These are phyloP conservation scores for Boletus huronensis DNA, from an alignment of 768 basidiomycete genomes.

Conservation along the genomic window DNA sequence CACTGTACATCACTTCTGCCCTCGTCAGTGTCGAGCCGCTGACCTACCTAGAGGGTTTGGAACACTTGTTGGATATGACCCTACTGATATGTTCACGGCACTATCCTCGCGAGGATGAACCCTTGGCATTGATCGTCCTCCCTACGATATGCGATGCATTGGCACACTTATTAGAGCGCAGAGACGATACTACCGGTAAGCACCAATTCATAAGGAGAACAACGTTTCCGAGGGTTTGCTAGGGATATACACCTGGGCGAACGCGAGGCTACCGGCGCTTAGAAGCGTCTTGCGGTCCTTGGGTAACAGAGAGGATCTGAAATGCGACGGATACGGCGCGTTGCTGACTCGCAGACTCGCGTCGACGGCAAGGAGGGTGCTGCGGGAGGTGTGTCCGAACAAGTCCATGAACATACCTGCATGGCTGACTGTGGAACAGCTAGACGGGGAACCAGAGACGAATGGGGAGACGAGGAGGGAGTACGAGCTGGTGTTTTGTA, in stretches of 20 bases:
- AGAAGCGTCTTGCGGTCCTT: slow-evolving; percentile 37
- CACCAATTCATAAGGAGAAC: neutral
- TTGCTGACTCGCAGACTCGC: slow-evolving; percentile 34
- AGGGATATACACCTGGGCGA: slow-evolving; percentile 10
- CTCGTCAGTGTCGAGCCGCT: slow-evolving; percentile 33
- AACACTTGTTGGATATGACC: slow-evolving; percentile 48
- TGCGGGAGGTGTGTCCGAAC: slow-evolving; percentile 26
- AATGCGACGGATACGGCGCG: slow-evolving; percentile 22
- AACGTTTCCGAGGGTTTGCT: neutral
- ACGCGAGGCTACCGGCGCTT: slow-evolving; percentile 51
- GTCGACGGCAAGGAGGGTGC: slow-evolving; percentile 21
- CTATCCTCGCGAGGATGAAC: slow-evolving; percentile 45
- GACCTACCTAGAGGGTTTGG: slow-evolving; percentile 40
- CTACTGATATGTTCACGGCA: slow-evolving; percentile 46
- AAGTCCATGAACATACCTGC: neutral
- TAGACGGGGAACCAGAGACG: neutral
- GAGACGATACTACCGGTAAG: slow-evolving; percentile 28
- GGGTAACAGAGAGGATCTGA: slow-evolving; percentile 8
- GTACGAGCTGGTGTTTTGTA: slow-evolving; percentile 23
- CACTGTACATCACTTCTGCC: slow-evolving; percentile 39
- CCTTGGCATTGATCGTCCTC: slow-evolving; percentile 47
- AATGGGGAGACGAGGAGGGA: neutral
- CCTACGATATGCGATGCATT: slow-evolving; percentile 52
- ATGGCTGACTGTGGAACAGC: slow-evolving; percentile 7
- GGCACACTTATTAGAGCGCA: slow-evolving; percentile 33